These are phyloP conservation scores for Vachellia collinsii DNA, from an alignment of 306 rosid species.

Conservation along the genomic window DNA sequence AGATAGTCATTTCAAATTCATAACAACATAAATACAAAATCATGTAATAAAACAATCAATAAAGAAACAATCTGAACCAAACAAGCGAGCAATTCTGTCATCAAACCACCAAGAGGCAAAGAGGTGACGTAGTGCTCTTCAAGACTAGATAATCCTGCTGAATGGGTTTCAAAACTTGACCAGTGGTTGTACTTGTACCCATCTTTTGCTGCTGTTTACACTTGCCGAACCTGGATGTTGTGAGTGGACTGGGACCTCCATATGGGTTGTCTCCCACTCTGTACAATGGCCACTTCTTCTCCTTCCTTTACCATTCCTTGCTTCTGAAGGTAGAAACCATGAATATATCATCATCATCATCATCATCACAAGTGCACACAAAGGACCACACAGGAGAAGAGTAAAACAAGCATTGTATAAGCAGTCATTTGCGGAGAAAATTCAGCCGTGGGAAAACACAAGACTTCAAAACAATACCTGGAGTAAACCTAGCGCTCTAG, in stretches of 20 bases:
- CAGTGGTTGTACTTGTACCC: conserved; percentile 19
- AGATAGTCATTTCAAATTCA: not conserved
- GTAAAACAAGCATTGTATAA: not conserved
- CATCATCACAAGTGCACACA: conserved; percentile 8
- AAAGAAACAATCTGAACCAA: conserved; percentile 27
- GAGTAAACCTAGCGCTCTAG: conserved; percentile 49
- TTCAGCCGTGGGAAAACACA: not conserved
- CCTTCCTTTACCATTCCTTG: conserved; percentile 97
- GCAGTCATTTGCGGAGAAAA: not conserved
- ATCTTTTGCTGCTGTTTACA: conserved; percentile 30
- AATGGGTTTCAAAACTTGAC: conserved; percentile 10
- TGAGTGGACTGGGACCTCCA: conserved; percentile 99
- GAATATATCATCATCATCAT: not conserved
- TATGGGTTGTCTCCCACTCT: conserved; percentile 97
- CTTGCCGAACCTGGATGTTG: conserved; percentile 91
- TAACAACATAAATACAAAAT: not conserved
- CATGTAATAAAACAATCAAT: not conserved
- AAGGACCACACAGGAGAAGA: conserved; percentile 6
- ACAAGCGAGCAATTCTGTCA: conserved; percentile 31
- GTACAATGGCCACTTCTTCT: conserved; percentile 95
- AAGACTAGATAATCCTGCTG: conserved; percentile 27
- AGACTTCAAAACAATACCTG: conserved; percentile 45
- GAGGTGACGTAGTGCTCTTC: not conserved
- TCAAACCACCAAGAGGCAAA: conserved; percentile 28
- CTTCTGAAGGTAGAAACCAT: conserved; percentile 50